Base-by-base conservation (phyloP, 257 asterid species). In the Solanum etuberosum region DNA sequence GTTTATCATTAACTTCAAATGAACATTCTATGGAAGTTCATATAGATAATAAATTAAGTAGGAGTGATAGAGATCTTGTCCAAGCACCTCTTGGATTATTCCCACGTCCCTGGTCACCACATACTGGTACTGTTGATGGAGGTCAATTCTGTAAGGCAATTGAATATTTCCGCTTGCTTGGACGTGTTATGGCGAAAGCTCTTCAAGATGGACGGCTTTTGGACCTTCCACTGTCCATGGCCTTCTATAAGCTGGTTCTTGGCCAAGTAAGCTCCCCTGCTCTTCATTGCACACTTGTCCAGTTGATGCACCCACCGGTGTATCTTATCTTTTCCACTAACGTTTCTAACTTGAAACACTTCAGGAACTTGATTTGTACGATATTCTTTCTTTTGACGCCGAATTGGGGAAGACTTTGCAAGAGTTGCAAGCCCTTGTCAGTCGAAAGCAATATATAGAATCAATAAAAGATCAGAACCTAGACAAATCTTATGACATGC, bases 141-240 rank as follows among this genome's bases (percentile, higher is more conserved):
- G 90, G 93, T 86, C 94, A 90, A 83, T 92, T 97, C 83, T 91
- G 91, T 82, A 97, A 97, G 83, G 95, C 88, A 29, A 87, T 92
- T 2, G 99, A 97, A 85, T 91, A 96, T 90, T 95, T 94, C 83
- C 93, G 94, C 61, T 92, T 96, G 86, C 98, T 96, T 86, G 99
- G 99, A 61, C 94, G 96, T 90, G 97, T 95, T 87, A 93, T 94
- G 98, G 99, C 99, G 31, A 97, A 96, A 91, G 98, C 99, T 88
- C 99, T 97, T 87, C 99, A 97, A 87, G 99, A 97, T 87, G 99
- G 98, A 87, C 93, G 99, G 90, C 99, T 97, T 83, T 91, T 97
- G 92, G 99, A 97, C 93, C 85, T 97, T 89, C 98, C 99, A 25
- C 90, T 97, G 83, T 96, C 99, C 54, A 87, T 87, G 89, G 97